These are phyloP conservation scores for Chalara sp. DNA, from an alignment of 2,329 filamentous ascomycete genomes.

Conservation along the genomic window DNA sequence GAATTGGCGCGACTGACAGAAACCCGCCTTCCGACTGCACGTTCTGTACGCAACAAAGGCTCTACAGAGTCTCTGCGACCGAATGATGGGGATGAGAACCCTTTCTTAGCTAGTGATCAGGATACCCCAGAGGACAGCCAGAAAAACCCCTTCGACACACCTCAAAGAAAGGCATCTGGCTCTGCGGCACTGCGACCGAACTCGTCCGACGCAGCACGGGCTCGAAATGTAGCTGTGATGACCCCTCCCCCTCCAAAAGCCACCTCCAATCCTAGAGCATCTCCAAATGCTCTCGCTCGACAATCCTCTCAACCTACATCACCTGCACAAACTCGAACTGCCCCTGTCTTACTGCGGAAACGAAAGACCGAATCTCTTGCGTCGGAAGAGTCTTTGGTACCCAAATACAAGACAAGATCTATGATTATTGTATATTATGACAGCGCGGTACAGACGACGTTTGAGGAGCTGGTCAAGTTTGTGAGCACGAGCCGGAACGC, in stretches of 20 bases:
- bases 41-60: slow-evolving; percentile 27
- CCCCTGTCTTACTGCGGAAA: slow-evolving; percentile 19
- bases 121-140: slow-evolving; percentile 6
- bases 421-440: slow-evolving; percentile 92
- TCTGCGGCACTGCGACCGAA: slow-evolving; percentile 7
- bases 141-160: slow-evolving; percentile 11
- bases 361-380: slow-evolving; percentile 27
- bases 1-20: slow-evolving; percentile 47
- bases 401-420: slow-evolving; percentile 57
- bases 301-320: slow-evolving; percentile 17
- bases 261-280: slow-evolving; percentile 1
- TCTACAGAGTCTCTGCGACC: slow-evolving; percentile 28
- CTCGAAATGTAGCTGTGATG: slow-evolving; percentile 6
- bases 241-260: slow-evolving; percentile 9
- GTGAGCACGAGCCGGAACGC: slow-evolving; percentile 75
- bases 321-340: slow-evolving; percentile 10
- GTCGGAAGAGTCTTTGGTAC: slow-evolving; percentile 20
- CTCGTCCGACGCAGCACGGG: slow-evolving; percentile 4
- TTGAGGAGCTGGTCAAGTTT: slow-evolving; percentile 76
- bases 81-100: slow-evolving; percentile 17
- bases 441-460: slow-evolving; percentile 73
- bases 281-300: slow-evolving; percentile 12
- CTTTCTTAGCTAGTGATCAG: slow-evolving; percentile 8
- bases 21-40: slow-evolving; percentile 25
- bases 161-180: slow-evolving; percentile 11